These are phyloP conservation scores for Styphnolobium japonicum DNA, from an alignment of 306 rosid species.

Conservation along the genomic window DNA sequence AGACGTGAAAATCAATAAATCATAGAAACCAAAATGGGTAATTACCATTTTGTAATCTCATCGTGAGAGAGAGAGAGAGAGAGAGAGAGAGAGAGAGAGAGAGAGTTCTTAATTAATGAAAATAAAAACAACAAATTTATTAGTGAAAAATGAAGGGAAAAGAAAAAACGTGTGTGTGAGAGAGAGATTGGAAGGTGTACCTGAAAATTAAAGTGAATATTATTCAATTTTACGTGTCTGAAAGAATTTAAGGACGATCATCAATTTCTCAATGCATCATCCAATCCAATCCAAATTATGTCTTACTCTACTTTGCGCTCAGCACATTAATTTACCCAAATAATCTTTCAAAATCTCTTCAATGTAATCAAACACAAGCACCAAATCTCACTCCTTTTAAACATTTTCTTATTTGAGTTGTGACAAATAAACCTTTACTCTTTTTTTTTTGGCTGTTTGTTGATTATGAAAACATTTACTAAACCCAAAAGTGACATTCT, in stretches of 20 bases:
- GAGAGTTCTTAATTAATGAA: background rate
- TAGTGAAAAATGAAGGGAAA: background rate
- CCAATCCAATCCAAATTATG: background rate
- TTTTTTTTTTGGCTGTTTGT: background rate
- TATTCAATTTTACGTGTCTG: background rate
- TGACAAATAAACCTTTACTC: background rate
- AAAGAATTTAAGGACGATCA: background rate
- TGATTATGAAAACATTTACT: background rate
- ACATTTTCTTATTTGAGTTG: background rate
- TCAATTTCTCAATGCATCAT: background rate
- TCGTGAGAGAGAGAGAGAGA: background rate
- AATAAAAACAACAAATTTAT: background rate
- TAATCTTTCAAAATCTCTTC: background rate
- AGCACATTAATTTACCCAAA: background rate
- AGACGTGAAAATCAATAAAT: slow-evolving; percentile 18
- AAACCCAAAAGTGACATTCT: background rate
- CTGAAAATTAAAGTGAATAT: background rate
- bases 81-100: background rate
- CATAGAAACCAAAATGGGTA: background rate
- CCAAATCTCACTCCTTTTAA: background rate
- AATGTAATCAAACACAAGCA: background rate
- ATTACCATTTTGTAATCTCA: slow-evolving; percentile 32
- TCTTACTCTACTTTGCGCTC: background rate
- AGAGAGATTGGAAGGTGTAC: background rate
- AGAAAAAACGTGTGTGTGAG: background rate